Percentiles rank a stretch among this genome's conserved stretches.
Evolutionary conservation across 2,329 filamentous ascomycete species (phyloP).

Genomic region (Waltergamsia citrina): DNA sequence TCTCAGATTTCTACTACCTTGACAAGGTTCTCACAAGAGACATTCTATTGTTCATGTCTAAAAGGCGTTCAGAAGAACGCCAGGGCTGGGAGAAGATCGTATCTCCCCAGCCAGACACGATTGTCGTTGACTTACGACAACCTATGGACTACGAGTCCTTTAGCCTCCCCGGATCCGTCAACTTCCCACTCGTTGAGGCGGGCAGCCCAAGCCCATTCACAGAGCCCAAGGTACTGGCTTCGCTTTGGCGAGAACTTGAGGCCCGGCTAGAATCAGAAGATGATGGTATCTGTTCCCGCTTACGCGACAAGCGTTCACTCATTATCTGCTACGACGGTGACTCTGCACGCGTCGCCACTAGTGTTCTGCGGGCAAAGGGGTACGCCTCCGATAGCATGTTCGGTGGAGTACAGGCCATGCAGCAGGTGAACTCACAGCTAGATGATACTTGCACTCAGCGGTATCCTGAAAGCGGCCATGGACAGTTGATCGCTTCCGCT

Average conservation of each 20-base stretch:
- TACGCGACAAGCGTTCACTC: conserved; percentile 26
- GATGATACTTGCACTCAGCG: too few relatives aligned
- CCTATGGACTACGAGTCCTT: conserved; percentile 28
- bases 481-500: too few relatives aligned
- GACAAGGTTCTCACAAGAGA: too few relatives aligned
- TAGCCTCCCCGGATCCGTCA: conserved; percentile 32
- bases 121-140: conserved; percentile 34
- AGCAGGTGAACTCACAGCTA: too few relatives aligned
- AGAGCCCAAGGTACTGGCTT: conserved; percentile 28
- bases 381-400: conserved; percentile 34
- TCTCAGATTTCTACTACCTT: conserved; percentile 20
- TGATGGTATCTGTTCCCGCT: conserved; percentile 9
- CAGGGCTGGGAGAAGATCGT: too few relatives aligned
- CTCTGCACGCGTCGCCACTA: conserved; percentile 41
- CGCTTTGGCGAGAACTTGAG: conserved; percentile 38
- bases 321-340: conserved; percentile 44
- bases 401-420: too few relatives aligned
- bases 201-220: conserved; percentile 33
- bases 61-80: too few relatives aligned
- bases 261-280: conserved; percentile 9
- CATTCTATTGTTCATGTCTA: too few relatives aligned
- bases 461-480: too few relatives aligned
- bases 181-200: conserved; percentile 28
- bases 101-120: conserved; percentile 16
- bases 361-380: conserved; percentile 40